These are phyloP conservation scores for Calendula officinalis DNA, from an alignment of 129 eudicot genomes.

Conservation along the genomic window DNA sequence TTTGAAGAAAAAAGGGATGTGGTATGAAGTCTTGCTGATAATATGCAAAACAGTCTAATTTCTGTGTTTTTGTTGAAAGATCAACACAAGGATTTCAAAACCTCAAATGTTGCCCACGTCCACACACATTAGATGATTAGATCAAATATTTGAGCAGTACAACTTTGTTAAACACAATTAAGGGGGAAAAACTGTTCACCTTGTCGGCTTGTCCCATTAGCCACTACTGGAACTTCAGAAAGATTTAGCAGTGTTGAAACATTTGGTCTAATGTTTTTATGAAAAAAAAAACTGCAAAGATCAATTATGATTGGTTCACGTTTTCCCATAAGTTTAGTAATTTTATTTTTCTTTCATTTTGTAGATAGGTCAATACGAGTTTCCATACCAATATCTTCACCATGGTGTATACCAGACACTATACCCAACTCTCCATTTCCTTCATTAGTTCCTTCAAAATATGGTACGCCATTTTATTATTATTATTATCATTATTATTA, in stretches of 20 bases:
- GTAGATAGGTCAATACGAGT: constrained; percentile 42
- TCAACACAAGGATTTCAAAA: no score
- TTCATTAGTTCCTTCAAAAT: constrained; percentile 28
- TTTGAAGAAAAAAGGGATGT: no score
- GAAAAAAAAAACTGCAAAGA: constrained; percentile 8
- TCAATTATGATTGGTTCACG: neutral
- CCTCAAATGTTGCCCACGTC: no score
- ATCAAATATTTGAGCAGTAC: neutral
- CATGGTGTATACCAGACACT: constrained; percentile 37
- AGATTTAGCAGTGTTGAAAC: neutral
- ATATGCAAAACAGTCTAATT: no score
- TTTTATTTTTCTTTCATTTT: neutral
- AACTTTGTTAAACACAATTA: neutral
- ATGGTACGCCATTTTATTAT: constrained; percentile 36
- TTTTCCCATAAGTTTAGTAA: constrained; percentile 2
- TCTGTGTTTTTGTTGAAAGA: no score
- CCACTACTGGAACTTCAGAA: neutral
- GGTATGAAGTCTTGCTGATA: no score
- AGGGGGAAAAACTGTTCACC: neutral
- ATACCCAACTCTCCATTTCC: constrained; percentile 25
- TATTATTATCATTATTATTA: neutral
- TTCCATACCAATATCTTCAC: constrained; percentile 35
- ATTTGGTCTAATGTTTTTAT: constrained; percentile 14
- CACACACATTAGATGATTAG: neutral
- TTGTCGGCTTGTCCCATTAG: neutral